These are phyloP conservation scores for Tolypocladium pustulatum DNA, from an alignment of 2,329 filamentous ascomycete genomes.

Conservation along the genomic window DNA sequence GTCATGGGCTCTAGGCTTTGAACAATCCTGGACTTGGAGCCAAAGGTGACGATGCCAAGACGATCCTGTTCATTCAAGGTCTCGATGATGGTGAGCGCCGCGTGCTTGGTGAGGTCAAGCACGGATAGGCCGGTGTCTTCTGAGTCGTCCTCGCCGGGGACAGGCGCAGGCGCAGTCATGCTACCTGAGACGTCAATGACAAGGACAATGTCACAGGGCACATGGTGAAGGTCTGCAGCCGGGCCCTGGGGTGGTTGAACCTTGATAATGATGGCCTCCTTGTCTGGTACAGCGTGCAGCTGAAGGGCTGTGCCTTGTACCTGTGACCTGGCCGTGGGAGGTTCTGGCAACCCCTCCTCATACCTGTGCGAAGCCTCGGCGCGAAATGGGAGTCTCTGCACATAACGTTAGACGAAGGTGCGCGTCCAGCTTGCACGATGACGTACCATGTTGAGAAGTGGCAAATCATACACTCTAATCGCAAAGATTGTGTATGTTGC, in stretches of 20 bases:
- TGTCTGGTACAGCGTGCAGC: conserved; percentile 28
- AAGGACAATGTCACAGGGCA: conserved; percentile 49
- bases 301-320: conserved; percentile 9
- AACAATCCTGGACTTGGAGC: conserved; percentile 27
- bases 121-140: conserved; percentile 42
- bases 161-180: conserved; percentile 38
- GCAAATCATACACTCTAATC: not conserved
- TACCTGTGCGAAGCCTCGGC: not conserved
- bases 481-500: not conserved
- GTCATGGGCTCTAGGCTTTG: conserved; percentile 39
- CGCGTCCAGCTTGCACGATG: not conserved
- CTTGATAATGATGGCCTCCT: conserved; percentile 33
- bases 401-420: not conserved
- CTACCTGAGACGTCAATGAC: conserved; percentile 51
- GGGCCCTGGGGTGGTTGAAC: conserved; percentile 33
- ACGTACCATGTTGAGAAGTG: not conserved
- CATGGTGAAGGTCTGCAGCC: conserved; percentile 19
- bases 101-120: conserved; percentile 50
- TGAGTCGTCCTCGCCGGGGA: conserved; percentile 31
- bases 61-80: conserved; percentile 44
- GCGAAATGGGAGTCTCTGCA: not conserved
- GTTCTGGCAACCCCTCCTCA: not conserved
- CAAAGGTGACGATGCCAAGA: conserved; percentile 48
- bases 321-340: not conserved
- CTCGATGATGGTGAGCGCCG: conserved; percentile 45